phyloP scores from a whole-genome alignment of 108 stramenopile genomes.

The Nitzschia putrida region DNA sequence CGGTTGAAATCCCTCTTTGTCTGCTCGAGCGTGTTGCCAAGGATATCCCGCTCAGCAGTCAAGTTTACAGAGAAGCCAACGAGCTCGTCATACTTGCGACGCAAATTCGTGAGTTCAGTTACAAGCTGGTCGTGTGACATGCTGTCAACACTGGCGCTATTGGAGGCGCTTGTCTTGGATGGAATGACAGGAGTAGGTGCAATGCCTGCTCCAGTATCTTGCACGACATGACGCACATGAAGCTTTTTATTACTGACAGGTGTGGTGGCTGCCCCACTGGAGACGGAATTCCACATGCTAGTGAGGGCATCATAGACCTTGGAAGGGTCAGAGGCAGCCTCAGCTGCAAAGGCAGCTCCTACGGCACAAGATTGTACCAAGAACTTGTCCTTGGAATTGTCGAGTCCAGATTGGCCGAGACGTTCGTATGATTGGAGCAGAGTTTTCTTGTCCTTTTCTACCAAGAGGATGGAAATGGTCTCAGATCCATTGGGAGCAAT shows the following conservation, averaged over 20 bases:
- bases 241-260: constrained; percentile 79
- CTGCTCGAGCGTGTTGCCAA: constrained; percentile 90
- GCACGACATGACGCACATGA: constrained; percentile 77
- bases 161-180: constrained; percentile 34
- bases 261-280: constrained; percentile 25
- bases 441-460: constrained; percentile 85
- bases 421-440: constrained; percentile 82
- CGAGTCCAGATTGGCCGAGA: constrained; percentile 87
- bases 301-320: constrained; percentile 77
- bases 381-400: constrained; percentile 92
- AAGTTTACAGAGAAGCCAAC: constrained; percentile 89
- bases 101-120: constrained; percentile 67
- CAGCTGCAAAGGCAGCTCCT: constrained; percentile 49
- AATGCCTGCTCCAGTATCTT: constrained; percentile 6
- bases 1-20: constrained; percentile 87
- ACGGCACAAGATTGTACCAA: constrained; percentile 79
- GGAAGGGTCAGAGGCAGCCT: constrained; percentile 39
- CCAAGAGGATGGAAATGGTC: constrained; percentile 79
- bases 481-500: constrained; percentile 75
- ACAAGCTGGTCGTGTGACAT: constrained; percentile 81
- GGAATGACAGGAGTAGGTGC: not conserved
- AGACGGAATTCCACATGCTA: constrained; percentile 79
- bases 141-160: constrained; percentile 40
- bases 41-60: constrained; percentile 92
- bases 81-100: constrained; percentile 93